These are phyloP conservation scores for Niebla homalea DNA, from an alignment of 495 filamentous ascomycete species.

Conservation along the genomic window DNA sequence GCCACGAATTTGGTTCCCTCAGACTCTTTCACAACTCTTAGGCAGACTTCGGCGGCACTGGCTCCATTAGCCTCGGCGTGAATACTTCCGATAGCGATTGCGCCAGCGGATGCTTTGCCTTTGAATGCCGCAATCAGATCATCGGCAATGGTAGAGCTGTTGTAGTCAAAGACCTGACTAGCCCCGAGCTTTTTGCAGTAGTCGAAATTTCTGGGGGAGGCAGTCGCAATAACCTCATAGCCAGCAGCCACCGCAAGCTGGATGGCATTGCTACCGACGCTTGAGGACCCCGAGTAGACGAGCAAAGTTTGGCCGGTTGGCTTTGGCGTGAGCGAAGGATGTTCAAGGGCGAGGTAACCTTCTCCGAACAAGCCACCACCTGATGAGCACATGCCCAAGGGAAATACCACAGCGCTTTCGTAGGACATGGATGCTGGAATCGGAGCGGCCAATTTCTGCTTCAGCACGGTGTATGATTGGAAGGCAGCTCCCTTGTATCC, in stretches of 20 bases:
- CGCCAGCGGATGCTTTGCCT: slow-evolving; percentile 10
- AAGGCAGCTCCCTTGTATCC: slow-evolving; percentile 26
- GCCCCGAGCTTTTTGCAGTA: slow-evolving; percentile 42
- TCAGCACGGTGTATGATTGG: slow-evolving; percentile 33
- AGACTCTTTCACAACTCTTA: not conserved
- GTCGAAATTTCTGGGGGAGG: slow-evolving; percentile 39
- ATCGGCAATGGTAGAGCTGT: slow-evolving; percentile 21
- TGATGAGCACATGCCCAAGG: slow-evolving; percentile 41
- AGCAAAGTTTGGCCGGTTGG: slow-evolving; percentile 32
- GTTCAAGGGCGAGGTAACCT: slow-evolving; percentile 25
- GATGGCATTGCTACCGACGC: slow-evolving; percentile 46
- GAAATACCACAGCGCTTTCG: slow-evolving; percentile 35
- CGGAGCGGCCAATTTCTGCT: slow-evolving; percentile 21
- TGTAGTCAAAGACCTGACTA: slow-evolving; percentile 45
- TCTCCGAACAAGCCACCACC: slow-evolving; percentile 35
- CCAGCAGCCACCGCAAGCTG: slow-evolving; percentile 48
- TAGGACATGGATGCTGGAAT: slow-evolving; percentile 37
- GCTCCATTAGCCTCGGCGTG: not conserved
- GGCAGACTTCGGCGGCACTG: slow-evolving; percentile 1
- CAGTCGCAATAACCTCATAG: slow-evolving; percentile 43
- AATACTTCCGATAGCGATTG: not conserved
- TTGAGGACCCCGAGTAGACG: slow-evolving; percentile 47
- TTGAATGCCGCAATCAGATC: slow-evolving; percentile 25
- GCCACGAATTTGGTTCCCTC: slow-evolving; percentile 10
- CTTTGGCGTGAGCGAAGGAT: slow-evolving; percentile 17